Conservation (phyloP, 1,284 basidiomycete species). For the Ustilago tritici region DNA sequence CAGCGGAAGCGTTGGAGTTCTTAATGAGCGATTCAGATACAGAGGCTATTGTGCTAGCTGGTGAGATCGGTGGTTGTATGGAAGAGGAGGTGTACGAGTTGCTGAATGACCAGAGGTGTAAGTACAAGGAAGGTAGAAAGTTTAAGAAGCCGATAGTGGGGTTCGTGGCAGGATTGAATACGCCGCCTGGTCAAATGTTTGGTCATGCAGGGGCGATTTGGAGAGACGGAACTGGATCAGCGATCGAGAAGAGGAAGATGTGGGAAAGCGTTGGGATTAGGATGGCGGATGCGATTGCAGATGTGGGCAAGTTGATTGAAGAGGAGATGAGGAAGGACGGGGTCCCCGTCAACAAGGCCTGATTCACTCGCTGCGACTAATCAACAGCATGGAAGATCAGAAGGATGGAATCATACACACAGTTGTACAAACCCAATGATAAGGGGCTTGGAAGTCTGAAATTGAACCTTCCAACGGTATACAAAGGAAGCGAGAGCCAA, state of each 20-base stretch:
- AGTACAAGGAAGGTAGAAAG: constrained; percentile 20
- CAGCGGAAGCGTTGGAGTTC: constrained; percentile 58
- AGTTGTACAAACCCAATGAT: not conserved
- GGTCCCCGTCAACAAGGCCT: constrained; percentile 2
- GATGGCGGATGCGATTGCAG: constrained; percentile 49
- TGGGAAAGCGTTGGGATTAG: constrained; percentile 47
- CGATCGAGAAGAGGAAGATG: constrained; percentile 47
- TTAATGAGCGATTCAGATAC: constrained; percentile 46
- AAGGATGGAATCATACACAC: not conserved
- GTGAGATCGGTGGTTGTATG: constrained; percentile 62
- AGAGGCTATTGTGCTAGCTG: constrained; percentile 49
- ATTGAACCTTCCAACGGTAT: not conserved
- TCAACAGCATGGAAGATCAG: not conserved
- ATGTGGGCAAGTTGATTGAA: constrained; percentile 43
- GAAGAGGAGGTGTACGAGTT: constrained; percentile 57
- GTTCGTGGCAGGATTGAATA: constrained; percentile 55
- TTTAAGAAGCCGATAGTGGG: constrained; percentile 57
- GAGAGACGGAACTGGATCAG: constrained; percentile 46
- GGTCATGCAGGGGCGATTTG: constrained; percentile 61
- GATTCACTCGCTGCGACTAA: not conserved
- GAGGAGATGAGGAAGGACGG: constrained; percentile 31
- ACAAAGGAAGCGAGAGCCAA: not conserved
- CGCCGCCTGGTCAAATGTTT: constrained; percentile 56
- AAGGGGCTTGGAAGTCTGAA: not conserved
- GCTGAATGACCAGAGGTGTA: constrained; percentile 30